phyloP scores from a whole-genome alignment of 108 stramenopile genomes.

The Cylindrotheca fusiformis region DNA sequence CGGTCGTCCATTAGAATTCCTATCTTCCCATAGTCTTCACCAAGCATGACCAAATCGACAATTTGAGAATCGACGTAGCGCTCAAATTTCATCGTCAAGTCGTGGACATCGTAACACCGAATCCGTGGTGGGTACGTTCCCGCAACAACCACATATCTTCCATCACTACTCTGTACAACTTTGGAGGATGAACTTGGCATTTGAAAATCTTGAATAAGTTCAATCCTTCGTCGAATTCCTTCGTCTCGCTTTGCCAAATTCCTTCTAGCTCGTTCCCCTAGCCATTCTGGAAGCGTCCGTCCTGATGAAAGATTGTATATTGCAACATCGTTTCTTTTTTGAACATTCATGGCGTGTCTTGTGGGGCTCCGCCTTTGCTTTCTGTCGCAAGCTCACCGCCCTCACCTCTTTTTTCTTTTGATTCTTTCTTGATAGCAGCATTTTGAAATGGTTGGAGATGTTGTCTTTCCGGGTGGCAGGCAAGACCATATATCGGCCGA shows the following conservation, averaged over 20 bases:
- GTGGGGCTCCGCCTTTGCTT: no score
- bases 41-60: constrained; percentile 83
- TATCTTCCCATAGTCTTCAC: constrained; percentile 95
- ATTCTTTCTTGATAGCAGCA: no score
- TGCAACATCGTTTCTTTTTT: constrained; percentile 78
- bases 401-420: no score
- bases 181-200: constrained; percentile 87
- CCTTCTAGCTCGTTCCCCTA: constrained; percentile 89
- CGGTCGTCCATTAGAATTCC: constrained; percentile 92
- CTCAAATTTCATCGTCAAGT: constrained; percentile 99
- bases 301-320: constrained; percentile 90
- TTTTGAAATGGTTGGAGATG: no score
- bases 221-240: constrained; percentile 88
- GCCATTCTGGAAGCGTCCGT: constrained; percentile 95
- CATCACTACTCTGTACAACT: constrained; percentile 83
- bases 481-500: no score
- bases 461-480: no score
- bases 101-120: constrained; percentile 91
- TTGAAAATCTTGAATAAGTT: constrained; percentile 97
- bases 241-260: constrained; percentile 90
- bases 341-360: constrained; percentile 73
- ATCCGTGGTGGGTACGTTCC: constrained; percentile 96
- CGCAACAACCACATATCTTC: constrained; percentile 85
- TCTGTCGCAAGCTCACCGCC: no score
- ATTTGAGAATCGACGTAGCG: constrained; percentile 92